Evolutionary conservation across 371 early-diverging fungal species (phyloP), one percentile per base, ranked within the genome.

Genomic region (Mucor circinelloides): DNA sequence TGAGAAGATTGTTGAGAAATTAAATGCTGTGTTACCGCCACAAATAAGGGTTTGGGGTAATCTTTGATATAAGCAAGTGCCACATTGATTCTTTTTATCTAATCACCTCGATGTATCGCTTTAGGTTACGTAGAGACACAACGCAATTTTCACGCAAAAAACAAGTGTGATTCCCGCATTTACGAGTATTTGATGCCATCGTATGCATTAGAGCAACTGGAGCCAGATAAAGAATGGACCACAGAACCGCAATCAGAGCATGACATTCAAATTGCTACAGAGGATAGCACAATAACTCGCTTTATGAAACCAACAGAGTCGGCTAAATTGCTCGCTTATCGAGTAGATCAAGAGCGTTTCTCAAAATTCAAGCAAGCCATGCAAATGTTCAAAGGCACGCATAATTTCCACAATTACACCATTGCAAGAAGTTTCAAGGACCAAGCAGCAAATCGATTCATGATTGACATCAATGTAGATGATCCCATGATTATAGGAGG

Each of bases 121-220:
- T 13, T 81, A 90, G 91, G 90, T 25, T 91, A 87, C 60, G 87
- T 91, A 6, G 85, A 89, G 27, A 88, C 90, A 0, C 78, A 89
- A 48, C 87, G 90, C 61, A 82, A 89, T 5, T 99, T 99, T 82
- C 89, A 97, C 67, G 91, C 99, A 28, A 97, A 97, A 77, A 92
- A 89, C 44, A 80, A 86, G 31, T 98, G 99, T 73, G 94, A 96
- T 68, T 91, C 94, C 0, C 88, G 99, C 15, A 87, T 95, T 13
- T 99, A 99, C 79, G 99, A 99, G 79, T 99, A 99, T 76, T 79
- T 97, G 21, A 68, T 99, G 58, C 99, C 99, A 0, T 96, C 97
- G 1, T 97, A 94, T 74, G 86, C 95, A 28, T 81, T 97, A 34
- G 68, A 84, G 61, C 81, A 81, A 17, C 17, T 62, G 0, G 38